Conservation (phyloP, 208 protist genomes). For the Leishmania amazonensis region DNA sequence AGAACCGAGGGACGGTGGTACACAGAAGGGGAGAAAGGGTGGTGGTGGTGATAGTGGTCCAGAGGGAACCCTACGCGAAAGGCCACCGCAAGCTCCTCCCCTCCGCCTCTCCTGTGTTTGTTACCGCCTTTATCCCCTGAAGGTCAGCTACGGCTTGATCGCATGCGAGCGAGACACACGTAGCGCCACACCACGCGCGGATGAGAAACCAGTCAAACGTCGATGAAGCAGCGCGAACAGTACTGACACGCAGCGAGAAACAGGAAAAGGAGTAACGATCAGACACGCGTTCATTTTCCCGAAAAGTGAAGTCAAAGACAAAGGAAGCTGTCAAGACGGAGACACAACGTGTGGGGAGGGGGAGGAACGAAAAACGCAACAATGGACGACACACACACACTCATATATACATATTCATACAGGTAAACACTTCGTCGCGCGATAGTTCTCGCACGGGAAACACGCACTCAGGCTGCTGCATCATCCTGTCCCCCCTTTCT, state of each 20-base stretch:
- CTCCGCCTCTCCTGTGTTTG: not conserved
- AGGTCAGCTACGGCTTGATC: not conserved
- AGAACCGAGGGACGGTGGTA: not conserved
- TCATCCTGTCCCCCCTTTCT: conserved; percentile 5
- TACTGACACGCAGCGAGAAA: not conserved
- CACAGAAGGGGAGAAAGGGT: not conserved
- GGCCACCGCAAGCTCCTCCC: not conserved
- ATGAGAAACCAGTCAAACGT: not conserved
- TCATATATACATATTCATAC: not conserved
- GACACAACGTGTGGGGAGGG: not conserved
- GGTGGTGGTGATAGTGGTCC: not conserved
- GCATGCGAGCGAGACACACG: not conserved
- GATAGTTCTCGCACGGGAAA: not conserved
- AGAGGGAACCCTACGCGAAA: not conserved
- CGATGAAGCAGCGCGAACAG: not conserved
- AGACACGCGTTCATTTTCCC: not conserved
- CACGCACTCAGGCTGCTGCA: not conserved
- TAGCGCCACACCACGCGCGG: not conserved
- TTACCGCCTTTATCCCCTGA: not conserved
- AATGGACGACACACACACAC: not conserved
- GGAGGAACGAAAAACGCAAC: not conserved
- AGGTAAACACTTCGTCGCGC: not conserved
- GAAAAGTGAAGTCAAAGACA: not conserved
- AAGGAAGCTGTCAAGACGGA: not conserved
- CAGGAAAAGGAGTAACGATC: not conserved